phyloP scores from a whole-genome alignment of 805 yeast genomes.

The Cyberlindnera mrakii region DNA sequence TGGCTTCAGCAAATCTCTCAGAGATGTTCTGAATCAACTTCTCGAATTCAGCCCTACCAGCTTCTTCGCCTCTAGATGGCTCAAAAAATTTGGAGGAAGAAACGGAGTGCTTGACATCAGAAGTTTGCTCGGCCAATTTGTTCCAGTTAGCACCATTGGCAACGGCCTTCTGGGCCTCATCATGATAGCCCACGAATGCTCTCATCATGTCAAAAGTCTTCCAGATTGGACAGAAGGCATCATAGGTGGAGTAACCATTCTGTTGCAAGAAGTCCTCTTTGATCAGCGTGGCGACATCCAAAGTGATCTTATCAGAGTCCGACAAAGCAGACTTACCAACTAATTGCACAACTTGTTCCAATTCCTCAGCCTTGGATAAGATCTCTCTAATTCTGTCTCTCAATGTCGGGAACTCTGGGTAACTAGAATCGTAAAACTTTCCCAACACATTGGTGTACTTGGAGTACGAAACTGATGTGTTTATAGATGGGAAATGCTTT shows the following conservation, averaged over 20 bases:
- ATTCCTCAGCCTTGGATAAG: conserved; percentile 93
- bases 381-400: conserved; percentile 94
- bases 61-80: conserved; percentile 86
- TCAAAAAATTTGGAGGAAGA: conserved; percentile 94
- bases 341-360: conserved; percentile 97
- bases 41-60: conserved; percentile 69
- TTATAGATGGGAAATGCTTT: conserved; percentile 98
- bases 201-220: conserved; percentile 98
- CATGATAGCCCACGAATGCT: conserved; percentile 83
- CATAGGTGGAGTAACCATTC: conserved; percentile 97
- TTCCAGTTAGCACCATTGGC: conserved; percentile 93
- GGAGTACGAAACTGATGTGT: conserved; percentile 93
- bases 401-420: conserved; percentile 85
- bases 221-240: conserved; percentile 99
- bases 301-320: conserved; percentile 92
- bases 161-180: conserved; percentile 96
- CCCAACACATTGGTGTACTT: conserved; percentile 86
- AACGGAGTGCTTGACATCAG: conserved; percentile 89
- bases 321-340: conserved; percentile 98
- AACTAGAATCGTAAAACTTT: conserved; percentile 78
- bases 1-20: conserved; percentile 92
- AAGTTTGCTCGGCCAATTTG: conserved; percentile 80
- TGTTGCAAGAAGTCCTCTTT: conserved; percentile 99
- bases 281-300: conserved; percentile 86
- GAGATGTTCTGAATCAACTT: conserved; percentile 67